A percentile compares a stretch with the other conserved stretches of the same genome.
Evolutionary conservation across 352 stramenopile species (phyloP).

Genomic region (Phytopythium boreale): DNA sequence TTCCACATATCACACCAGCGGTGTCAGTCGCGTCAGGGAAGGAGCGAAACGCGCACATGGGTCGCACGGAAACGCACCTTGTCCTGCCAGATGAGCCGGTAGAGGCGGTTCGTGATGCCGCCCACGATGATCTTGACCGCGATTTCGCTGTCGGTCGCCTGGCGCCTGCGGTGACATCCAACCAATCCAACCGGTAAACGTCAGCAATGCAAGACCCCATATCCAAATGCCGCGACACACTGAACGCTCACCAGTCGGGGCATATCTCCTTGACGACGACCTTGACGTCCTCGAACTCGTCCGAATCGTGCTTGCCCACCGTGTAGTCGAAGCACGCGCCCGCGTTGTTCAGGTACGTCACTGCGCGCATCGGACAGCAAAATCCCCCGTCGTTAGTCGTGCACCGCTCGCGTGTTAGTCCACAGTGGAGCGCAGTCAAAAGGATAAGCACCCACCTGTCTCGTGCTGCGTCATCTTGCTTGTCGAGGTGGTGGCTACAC

Average conservation of each 20-base stretch:
- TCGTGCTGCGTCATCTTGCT: constrained; percentile 9
- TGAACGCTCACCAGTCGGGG: constrained; percentile 39
- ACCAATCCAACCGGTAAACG: too few relatives aligned
- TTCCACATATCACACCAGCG: neutral
- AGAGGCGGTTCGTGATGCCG: constrained; percentile 93
- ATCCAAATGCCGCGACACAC: too few relatives aligned
- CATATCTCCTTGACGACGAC: constrained; percentile 69
- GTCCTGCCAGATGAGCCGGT: constrained; percentile 73
- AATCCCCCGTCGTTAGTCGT: neutral
- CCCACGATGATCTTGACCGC: constrained; percentile 84
- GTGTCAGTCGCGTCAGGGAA: neutral
- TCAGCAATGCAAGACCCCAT: too few relatives aligned
- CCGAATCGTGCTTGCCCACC: constrained; percentile 51
- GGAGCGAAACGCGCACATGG: neutral
- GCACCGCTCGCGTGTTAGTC: neutral
- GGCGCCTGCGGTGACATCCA: constrained; percentile 30
- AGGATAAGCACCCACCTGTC: constrained; percentile 4
- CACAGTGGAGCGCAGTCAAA: too few relatives aligned
- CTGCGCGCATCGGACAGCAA: constrained; percentile 15
- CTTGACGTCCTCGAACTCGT: constrained; percentile 85
- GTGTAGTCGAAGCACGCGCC: constrained; percentile 66
- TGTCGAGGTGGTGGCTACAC: neutral
- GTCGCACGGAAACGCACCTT: constrained; percentile 24
- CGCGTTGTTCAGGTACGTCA: constrained; percentile 82
- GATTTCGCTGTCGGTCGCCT: constrained; percentile 60